These are phyloP conservation scores for Amylostereum chailletii DNA, from an alignment of 1,284 basidiomycete species.

Conservation along the genomic window DNA sequence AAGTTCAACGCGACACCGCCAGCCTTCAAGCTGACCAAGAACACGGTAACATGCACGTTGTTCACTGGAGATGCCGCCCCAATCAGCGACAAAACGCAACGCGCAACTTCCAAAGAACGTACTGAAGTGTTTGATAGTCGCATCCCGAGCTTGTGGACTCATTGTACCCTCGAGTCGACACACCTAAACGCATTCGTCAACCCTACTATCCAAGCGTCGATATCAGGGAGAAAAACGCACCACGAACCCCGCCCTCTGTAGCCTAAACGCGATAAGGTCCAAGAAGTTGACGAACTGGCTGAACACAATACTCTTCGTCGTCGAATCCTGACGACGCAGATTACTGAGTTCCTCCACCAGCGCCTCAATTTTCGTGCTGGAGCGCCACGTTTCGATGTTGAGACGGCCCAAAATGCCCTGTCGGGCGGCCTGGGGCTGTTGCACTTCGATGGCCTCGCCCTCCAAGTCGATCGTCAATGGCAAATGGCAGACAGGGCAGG, in stretches of 20 bases:
- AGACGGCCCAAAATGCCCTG: slow-evolving; percentile 94
- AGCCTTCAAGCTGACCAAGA: slow-evolving; percentile 93
- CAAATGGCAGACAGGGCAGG: slow-evolving; percentile 93
- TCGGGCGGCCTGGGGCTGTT: slow-evolving; percentile 57
- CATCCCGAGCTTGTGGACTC: slow-evolving; percentile 92
- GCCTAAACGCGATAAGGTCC: slow-evolving; percentile 85
- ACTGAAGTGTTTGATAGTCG: slow-evolving; percentile 94
- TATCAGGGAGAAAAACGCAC: slow-evolving; percentile 31
- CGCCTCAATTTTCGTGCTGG: slow-evolving; percentile 96
- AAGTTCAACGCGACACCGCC: slow-evolving; percentile 93
- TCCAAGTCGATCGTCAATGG: slow-evolving; percentile 93
- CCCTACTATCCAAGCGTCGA: not conserved
- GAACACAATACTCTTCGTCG: slow-evolving; percentile 96
- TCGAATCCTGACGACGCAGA: slow-evolving; percentile 77
- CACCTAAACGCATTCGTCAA: slow-evolving; percentile 43
- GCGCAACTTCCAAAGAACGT: slow-evolving; percentile 18
- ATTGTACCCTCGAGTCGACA: slow-evolving; percentile 96
- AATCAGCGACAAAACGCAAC: slow-evolving; percentile 3
- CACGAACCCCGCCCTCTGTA: slow-evolving; percentile 87
- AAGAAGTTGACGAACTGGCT: slow-evolving; percentile 90
- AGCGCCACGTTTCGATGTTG: slow-evolving; percentile 86
- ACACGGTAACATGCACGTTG: slow-evolving; percentile 91
- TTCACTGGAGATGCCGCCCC: slow-evolving; percentile 49
- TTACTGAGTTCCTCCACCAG: slow-evolving; percentile 90
- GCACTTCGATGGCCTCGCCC: slow-evolving; percentile 82